Percentiles rank a stretch among this genome's conserved stretches.
phyloP scores from a whole-genome alignment of 345 rosid genomes.

The Lenwebbia sp. region DNA sequence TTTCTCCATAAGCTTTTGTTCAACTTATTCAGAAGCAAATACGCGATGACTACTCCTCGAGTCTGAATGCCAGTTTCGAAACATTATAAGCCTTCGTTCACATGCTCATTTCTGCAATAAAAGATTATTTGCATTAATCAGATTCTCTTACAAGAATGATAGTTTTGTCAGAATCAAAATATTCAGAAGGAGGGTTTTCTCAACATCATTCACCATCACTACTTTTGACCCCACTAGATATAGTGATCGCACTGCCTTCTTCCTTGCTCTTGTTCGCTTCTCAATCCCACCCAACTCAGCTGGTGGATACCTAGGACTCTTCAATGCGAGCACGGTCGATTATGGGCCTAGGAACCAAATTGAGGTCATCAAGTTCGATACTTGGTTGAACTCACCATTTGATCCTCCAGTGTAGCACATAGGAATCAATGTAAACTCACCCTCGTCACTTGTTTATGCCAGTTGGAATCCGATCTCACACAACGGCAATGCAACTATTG shows the following conservation, averaged over 20 bases:
- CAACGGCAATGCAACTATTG: not conserved
- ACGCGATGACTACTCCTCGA: no score
- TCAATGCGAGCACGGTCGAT: not conserved
- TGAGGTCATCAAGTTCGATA: not conserved
- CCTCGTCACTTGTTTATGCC: not conserved
- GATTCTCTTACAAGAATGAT: no score
- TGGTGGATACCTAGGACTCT: not conserved
- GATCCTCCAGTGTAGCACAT: not conserved
- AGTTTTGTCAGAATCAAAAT: no score
- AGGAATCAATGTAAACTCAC: not conserved
- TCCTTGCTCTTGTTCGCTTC: not conserved
- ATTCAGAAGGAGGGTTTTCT: no score
- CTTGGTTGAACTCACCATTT: not conserved
- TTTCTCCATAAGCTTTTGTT: no score
- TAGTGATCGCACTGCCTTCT: not conserved
- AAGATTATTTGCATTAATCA: no score
- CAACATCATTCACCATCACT: not conserved
- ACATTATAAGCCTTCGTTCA: no score
- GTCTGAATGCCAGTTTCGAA: no score
- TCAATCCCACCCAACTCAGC: not conserved
- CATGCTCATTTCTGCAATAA: no score
- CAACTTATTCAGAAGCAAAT: no score
- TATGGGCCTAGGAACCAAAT: not conserved
- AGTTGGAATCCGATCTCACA: not conserved
- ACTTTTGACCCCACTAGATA: fast-evolving